These are phyloP conservation scores for Daldinia eschscholtzii DNA, from an alignment of 2,329 filamentous ascomycete genomes.

Conservation along the genomic window DNA sequence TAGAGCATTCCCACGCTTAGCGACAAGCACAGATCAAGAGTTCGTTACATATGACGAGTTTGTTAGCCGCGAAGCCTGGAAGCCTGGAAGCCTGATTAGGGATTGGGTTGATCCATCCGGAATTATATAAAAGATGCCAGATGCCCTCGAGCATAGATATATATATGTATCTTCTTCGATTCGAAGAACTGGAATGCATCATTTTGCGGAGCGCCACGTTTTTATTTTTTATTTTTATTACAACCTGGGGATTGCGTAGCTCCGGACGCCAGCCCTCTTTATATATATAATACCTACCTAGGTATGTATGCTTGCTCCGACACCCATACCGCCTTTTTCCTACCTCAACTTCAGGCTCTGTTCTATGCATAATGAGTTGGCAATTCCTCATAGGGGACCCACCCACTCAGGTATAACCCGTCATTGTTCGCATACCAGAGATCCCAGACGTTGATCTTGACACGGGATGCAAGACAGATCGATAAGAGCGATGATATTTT, in stretches of 20 bases:
- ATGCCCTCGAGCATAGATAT: constrained; percentile 10
- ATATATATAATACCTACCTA: constrained; percentile 40
- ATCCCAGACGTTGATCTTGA: constrained; percentile 39
- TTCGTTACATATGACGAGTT: constrained; percentile 50
- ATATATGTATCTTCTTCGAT: constrained; percentile 11
- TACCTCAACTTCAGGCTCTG: constrained; percentile 50
- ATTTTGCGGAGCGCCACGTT: constrained; percentile 34
- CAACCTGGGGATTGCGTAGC: constrained; percentile 33
- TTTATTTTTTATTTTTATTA: constrained; percentile 8
- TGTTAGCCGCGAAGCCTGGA: constrained; percentile 42
- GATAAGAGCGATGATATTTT: constrained; percentile 21
- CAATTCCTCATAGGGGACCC: constrained; percentile 53
- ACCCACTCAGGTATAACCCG: constrained; percentile 47
- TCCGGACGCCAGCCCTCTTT: constrained; percentile 42
- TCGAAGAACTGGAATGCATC: constrained; percentile 32
- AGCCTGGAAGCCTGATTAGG: constrained; percentile 36
- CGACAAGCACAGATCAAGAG: constrained; percentile 54
- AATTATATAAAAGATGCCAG: constrained; percentile 39
- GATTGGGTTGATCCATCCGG: constrained; percentile 21
- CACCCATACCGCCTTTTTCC: constrained; percentile 54
- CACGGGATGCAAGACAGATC: constrained; percentile 30
- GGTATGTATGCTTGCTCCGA: constrained; percentile 40
- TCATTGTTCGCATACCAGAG: constrained; percentile 42
- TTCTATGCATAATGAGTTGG: constrained; percentile 55
- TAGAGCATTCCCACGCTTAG: constrained; percentile 45